Conservation (phyloP, 176 grass and related monocot species). For the Oryza brachyantha region DNA sequence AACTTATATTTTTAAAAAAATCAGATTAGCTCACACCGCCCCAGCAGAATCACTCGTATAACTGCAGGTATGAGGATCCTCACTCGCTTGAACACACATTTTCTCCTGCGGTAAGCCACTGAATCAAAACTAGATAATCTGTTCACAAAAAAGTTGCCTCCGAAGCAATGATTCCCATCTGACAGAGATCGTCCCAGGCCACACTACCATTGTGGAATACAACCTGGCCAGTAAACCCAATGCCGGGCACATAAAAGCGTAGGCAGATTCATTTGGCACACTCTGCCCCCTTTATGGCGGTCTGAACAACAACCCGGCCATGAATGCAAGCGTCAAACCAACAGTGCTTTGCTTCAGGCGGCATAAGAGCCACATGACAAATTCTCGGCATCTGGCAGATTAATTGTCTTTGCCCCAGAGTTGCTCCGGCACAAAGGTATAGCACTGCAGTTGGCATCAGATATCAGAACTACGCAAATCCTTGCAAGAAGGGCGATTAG, state of each 20-base stretch:
- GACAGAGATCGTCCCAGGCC: constrained; percentile 33
- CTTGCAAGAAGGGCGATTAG: constrained; percentile 5
- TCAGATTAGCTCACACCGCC: constrained; percentile 15
- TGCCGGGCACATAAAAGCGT: constrained; percentile 39
- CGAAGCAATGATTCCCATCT: constrained; percentile 46
- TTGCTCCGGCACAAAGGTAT: constrained; percentile 10
- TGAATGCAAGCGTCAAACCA: constrained; percentile 58
- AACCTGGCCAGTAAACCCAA: constrained; percentile 53
- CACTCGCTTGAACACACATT: neutral
- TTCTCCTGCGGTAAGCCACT: neutral
- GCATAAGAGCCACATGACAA: constrained; percentile 44
- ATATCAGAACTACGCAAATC: constrained; percentile 6
- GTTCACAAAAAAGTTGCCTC: neutral
- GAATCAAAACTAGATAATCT: neutral
- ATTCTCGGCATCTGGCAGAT: constrained; percentile 38
- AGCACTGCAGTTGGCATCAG: constrained; percentile 24
- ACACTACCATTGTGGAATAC: constrained; percentile 53
- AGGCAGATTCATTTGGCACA: constrained; percentile 44
- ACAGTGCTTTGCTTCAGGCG: constrained; percentile 23
- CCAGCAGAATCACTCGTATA: neutral
- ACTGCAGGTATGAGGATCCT: neutral
- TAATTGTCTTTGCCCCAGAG: constrained; percentile 37
- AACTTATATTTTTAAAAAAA: neutral
- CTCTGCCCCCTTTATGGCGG: constrained; percentile 30
- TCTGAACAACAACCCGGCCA: constrained; percentile 39